These are phyloP conservation scores for Arthroderma uncinatum DNA, from an alignment of 2,329 filamentous ascomycete genomes.

Conservation along the genomic window DNA sequence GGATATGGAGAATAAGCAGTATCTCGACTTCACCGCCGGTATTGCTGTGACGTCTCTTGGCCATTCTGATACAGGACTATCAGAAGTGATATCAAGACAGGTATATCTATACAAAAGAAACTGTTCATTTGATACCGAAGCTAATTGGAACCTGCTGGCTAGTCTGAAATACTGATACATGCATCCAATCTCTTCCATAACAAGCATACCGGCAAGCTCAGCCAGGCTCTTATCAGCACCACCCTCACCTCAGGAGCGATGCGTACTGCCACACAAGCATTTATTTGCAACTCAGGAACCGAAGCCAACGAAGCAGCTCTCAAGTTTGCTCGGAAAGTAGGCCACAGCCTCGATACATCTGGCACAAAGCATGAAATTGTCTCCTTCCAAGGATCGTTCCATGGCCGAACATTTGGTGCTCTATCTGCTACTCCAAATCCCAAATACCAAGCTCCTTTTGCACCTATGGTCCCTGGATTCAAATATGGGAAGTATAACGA, in stretches of 20 bases:
- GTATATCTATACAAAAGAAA: slow-evolving; percentile 31
- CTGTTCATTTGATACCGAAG: background rate
- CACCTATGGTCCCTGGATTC: slow-evolving; percentile 92
- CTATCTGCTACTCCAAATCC: slow-evolving; percentile 94
- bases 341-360: slow-evolving; percentile 60
- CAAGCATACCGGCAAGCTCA: slow-evolving; percentile 83
- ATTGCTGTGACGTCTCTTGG: slow-evolving; percentile 92
- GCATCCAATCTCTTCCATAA: slow-evolving; percentile 97
- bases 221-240: slow-evolving; percentile 69
- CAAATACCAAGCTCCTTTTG: slow-evolving; percentile 92
- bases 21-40: slow-evolving; percentile 88
- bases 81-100: slow-evolving; percentile 65
- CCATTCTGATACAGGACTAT: slow-evolving; percentile 73
- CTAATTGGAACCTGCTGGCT: background rate
- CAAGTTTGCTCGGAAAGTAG: slow-evolving; percentile 90
- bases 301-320: slow-evolving; percentile 97
- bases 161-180: slow-evolving; percentile 68
- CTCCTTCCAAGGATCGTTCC: slow-evolving; percentile 85
- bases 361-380: slow-evolving; percentile 73
- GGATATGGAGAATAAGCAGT: slow-evolving; percentile 79
- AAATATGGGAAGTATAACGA: slow-evolving; percentile 80
- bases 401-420: slow-evolving; percentile 90
- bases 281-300: slow-evolving; percentile 91
- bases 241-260: slow-evolving; percentile 72
- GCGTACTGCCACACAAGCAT: slow-evolving; percentile 67